phyloP scores from a whole-genome alignment of 768 basidiomycete species.

The Chlorophyllum brunneum region DNA sequence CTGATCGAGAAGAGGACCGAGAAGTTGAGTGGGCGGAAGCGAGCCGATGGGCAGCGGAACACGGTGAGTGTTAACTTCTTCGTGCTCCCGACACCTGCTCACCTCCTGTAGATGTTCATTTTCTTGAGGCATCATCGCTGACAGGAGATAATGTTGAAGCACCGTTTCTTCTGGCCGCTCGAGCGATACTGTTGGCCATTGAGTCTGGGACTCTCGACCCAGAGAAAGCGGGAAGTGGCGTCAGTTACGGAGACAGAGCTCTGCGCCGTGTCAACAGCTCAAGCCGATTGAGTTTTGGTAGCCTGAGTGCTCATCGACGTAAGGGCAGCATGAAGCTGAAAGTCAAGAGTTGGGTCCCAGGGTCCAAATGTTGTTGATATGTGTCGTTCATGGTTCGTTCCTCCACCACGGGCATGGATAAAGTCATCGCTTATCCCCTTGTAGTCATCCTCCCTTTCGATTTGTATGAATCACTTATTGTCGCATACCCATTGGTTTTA shows the following conservation, averaged over 20 bases:
- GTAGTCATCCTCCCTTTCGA: constrained; percentile 1
- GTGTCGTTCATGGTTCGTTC: constrained; percentile 4
- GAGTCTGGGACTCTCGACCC: constrained; percentile 91
- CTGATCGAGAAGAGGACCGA: constrained; percentile 89
- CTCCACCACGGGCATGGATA: no score
- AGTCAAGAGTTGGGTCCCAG: constrained; percentile 59
- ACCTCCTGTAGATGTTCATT: constrained; percentile 69
- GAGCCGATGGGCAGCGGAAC: constrained; percentile 92
- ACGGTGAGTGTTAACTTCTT: constrained; percentile 50
- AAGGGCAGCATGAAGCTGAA: constrained; percentile 59
- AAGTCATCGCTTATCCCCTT: no score
- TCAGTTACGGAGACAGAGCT: constrained; percentile 94
- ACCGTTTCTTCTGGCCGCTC: constrained; percentile 84
- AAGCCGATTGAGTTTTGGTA: constrained; percentile 85
- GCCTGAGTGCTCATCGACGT: constrained; percentile 64
- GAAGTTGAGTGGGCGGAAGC: constrained; percentile 97
- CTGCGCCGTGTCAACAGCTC: constrained; percentile 87
- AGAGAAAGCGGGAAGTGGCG: constrained; percentile 91
- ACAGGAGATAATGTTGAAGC: constrained; percentile 93
- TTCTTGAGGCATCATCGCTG: constrained; percentile 89
- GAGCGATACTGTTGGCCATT: constrained; percentile 85
- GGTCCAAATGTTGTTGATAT: constrained; percentile 54
- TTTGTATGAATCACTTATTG: constrained; percentile 3
- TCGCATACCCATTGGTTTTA: constrained; percentile 13
- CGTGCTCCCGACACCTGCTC: constrained; percentile 5